Evolutionary conservation across 2,329 filamentous ascomycete genomes (phyloP).

Genomic region (Alternaria rosae): DNA sequence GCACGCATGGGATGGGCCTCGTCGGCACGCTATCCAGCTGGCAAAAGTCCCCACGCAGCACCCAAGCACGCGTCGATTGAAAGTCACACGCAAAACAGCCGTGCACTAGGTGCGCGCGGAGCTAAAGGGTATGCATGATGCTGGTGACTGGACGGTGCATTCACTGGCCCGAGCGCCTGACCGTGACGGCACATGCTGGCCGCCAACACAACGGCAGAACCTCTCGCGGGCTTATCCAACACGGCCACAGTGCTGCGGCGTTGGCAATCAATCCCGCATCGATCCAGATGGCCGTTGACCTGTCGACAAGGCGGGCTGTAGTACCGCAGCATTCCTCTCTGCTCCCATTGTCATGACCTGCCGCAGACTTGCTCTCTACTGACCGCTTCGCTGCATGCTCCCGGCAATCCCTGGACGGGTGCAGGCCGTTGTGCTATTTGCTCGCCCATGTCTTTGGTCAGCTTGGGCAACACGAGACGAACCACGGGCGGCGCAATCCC

Average conservation of each 20-base stretch:
- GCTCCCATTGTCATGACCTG: neutral
- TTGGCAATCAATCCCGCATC: slow-evolving; percentile 5
- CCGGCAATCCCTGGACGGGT: slow-evolving; percentile 9
- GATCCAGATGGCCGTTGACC: neutral
- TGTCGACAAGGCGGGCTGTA: neutral
- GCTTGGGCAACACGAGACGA: slow-evolving; percentile 16
- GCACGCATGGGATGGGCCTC: slow-evolving; percentile 10
- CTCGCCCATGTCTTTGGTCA: slow-evolving; percentile 15
- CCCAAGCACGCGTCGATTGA: slow-evolving; percentile 18
- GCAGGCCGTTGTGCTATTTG: slow-evolving; percentile 9
- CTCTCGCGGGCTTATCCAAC: slow-evolving; percentile 12
- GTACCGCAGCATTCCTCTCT: neutral
- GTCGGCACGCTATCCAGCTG: slow-evolving; percentile 19
- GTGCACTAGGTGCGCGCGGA: slow-evolving; percentile 10
- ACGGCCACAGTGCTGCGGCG: neutral
- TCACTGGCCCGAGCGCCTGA: slow-evolving; percentile 11
- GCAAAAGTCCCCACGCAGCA: slow-evolving; percentile 18
- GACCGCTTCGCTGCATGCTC: slow-evolving; percentile 17
- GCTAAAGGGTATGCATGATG: slow-evolving; percentile 7
- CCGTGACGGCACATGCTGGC: slow-evolving; percentile 13
- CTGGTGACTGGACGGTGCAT: slow-evolving; percentile 6
- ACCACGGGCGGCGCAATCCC: neutral
- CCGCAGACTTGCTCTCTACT: neutral
- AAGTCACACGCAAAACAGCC: slow-evolving; percentile 22
- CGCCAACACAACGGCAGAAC: slow-evolving; percentile 13